These are phyloP conservation scores for Candida nonsorbophila DNA, from an alignment of 805 yeast genomes.

Conservation along the genomic window DNA sequence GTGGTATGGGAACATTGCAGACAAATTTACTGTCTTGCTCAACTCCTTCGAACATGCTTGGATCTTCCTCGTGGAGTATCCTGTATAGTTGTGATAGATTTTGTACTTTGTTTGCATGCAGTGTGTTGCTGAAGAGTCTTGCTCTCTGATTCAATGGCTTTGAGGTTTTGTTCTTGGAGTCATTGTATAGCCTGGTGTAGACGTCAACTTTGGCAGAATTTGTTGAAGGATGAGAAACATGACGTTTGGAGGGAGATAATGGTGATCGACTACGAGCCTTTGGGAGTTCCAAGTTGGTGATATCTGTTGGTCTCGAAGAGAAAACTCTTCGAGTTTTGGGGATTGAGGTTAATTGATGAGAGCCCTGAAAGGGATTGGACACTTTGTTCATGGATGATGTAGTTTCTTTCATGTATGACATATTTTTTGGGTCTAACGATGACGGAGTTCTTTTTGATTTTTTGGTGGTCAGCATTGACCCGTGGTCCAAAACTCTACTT, in stretches of 20 bases:
- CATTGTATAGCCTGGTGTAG: slow-evolving; percentile 9
- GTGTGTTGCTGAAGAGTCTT: too few relatives aligned
- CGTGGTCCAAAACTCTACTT: too few relatives aligned
- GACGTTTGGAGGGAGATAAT: slow-evolving; percentile 3
- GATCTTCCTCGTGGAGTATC: slow-evolving; percentile 19
- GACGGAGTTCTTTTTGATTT: slow-evolving; percentile 6
- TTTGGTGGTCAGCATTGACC: too few relatives aligned
- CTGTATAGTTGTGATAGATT: slow-evolving; percentile 14
- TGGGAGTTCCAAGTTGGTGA: slow-evolving; percentile 13
- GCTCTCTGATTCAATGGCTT: too few relatives aligned
- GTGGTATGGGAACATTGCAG: slow-evolving; percentile 3
- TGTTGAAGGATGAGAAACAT: slow-evolving; percentile 5
- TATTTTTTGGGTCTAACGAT: slow-evolving; percentile 4
- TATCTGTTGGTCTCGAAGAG: slow-evolving; percentile 12
- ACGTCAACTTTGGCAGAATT: slow-evolving; percentile 7
- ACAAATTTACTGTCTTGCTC: slow-evolving; percentile 2
- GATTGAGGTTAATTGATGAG: slow-evolving; percentile 1
- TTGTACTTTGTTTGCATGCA: too few relatives aligned
- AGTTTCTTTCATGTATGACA: slow-evolving; percentile 38
- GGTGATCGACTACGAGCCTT: slow-evolving; percentile 1
- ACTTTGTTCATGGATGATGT: slow-evolving; percentile 27
- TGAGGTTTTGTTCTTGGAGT: slow-evolving; percentile 1
- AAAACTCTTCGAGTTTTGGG: slow-evolving; percentile 2
- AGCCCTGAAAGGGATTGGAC: slow-evolving; percentile 7
- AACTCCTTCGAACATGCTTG: slow-evolving; percentile 16